Evolutionary conservation across 139 green algal species (phyloP), one percentile per base, ranked within the genome.

Genomic region (Dunaliella primolecta): DNA sequence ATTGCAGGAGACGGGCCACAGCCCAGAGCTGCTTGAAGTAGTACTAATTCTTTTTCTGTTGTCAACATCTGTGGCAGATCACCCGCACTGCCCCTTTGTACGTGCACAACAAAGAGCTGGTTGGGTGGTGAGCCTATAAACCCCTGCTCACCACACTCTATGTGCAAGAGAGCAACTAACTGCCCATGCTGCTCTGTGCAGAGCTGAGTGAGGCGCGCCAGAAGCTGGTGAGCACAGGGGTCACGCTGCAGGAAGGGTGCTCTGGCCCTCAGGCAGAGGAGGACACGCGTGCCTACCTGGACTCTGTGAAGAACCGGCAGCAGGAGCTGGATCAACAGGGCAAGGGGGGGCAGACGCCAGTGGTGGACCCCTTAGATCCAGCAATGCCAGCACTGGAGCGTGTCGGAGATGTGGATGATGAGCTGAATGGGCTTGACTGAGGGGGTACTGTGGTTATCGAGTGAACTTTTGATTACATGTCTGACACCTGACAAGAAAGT

Each of bases 301-400:
- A 83, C 11, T 89, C 86, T 1, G 89, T 92, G 21, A 87, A 87
- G 70, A 81, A 85, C n/a, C 56, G 70, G 29, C 89, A 92, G 55
- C 33, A 29, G 3, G 89, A 89, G 84, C 84, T 90, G 7, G 80
- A 92, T 64, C 71, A 77, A 21, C 15, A 77, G 21, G 25, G 71
- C 71, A 77, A 64, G 15, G 46, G 7, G 46, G 15, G 7, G 7
- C 7, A 15, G 46, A 64, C 7, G 46, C 46, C 46, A 64, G 46
- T 15, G 15, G 46, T 15, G 15, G 46, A 25, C 15, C 15, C 15
- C 7, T 64, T 64, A 64, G 46, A 64, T 15, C 46, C 46, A 64
- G 7, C 46, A 64, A 64, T 64, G 46, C 46, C 46, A 64, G 46
- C 46, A 15, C 15, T 64, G 46, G 46, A 64, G 15, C 7, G 46